Evolutionary conservation across 108 stramenopile genomes (phyloP), one percentile per base, ranked within the genome.

Genomic region (Ochromonas danica): DNA sequence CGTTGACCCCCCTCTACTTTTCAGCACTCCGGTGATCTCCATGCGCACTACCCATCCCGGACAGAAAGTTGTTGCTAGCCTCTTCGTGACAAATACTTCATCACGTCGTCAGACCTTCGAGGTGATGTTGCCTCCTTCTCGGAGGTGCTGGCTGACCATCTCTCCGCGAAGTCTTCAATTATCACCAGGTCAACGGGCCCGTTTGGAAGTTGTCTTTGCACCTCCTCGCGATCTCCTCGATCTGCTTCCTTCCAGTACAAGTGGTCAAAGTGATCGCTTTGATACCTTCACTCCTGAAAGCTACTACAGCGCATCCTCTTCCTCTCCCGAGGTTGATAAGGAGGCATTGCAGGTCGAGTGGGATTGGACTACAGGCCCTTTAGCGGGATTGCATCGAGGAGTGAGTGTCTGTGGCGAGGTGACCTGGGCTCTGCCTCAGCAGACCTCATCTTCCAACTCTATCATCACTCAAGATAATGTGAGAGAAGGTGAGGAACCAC

Each of bases 1-100:
- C 0, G 36, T 88, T 41, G 86, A 88, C 33, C 71, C 87, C 17
- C 84, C 87, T n/a, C n/a, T 89, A 1, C 61, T 62, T 10, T 33
- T 89, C 1, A 61, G 60, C 35, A 43, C 84, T 45, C 87, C 87
- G 22, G 81, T 85, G 2, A 57, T 89, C 25, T 28, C 51, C 42
- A 38, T 89, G 72, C 43, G 40, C 22, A 45, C 72, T 6, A 57
- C 72, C 3, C n/a, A 35, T 3, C 72, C 72, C 3, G 72, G 72
- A 35, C n/a, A 75, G 25, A 75, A 42, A 14, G 51, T 75, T 3
- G 38, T 33, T 57, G 72, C 6, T 14, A 33, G 27, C 27, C 3
- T 33, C 22, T 10, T 75, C n/a, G 40, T 75, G 45, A 75, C 45
- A 36, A 75, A 75, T 60, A 75, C 14, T 14, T 30, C 72, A 38